These are phyloP conservation scores for Senecio squalidus DNA, from an alignment of 140 eudicot species.

Conservation along the genomic window DNA sequence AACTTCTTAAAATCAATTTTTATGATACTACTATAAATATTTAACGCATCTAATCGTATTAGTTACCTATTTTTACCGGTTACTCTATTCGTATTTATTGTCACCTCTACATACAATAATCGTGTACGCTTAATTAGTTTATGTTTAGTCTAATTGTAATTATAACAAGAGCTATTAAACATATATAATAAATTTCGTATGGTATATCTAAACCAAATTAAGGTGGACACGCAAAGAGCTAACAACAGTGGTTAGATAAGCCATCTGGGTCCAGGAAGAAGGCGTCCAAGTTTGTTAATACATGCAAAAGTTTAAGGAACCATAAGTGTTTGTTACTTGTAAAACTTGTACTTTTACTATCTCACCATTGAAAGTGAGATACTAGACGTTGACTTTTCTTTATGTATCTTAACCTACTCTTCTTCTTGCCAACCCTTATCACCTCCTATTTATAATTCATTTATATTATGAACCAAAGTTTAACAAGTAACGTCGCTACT, in stretches of 20 bases:
- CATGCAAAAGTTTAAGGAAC: not conserved
- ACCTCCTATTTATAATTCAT: not conserved
- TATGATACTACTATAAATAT: no score
- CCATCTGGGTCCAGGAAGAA: not conserved
- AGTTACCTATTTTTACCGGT: no score
- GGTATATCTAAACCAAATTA: not conserved
- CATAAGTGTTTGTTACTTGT: constrained; percentile 11
- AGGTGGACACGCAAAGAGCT: not conserved
- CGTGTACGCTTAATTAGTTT: not conserved
- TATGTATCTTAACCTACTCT: not conserved
- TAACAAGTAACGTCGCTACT: no score
- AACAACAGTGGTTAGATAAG: not conserved
- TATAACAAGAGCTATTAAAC: not conserved
- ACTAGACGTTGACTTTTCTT: not conserved
- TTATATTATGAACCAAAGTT: no score
- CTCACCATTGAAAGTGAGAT: not conserved
- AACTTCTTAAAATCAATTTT: no score
- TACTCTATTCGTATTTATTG: no score
- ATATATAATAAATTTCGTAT: not conserved
- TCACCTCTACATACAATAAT: no score
- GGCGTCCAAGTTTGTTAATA: constrained; percentile 4
- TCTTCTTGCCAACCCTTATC: constrained; percentile 10
- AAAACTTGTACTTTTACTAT: constrained; percentile 5
- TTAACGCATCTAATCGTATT: no score
- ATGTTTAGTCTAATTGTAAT: not conserved